Evolutionary conservation across 2,329 filamentous ascomycete genomes (phyloP).

Genomic region (Paramyrothecium roridum): DNA sequence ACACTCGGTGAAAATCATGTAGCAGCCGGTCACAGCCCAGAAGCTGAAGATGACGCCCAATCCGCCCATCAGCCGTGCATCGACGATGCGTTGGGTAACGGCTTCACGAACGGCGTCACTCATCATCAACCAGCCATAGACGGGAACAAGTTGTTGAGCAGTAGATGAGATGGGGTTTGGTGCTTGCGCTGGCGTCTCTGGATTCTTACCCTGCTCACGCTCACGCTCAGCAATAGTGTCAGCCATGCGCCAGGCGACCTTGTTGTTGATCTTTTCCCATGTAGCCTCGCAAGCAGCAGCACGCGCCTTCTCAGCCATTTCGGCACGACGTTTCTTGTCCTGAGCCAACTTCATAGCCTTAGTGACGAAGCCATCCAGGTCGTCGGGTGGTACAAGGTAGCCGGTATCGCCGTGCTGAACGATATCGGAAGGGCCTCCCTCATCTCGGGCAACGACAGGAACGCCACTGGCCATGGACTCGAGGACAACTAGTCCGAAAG

Average conservation of each 20-base stretch:
- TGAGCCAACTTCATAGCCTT: constrained; percentile 47
- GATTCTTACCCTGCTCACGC: constrained; percentile 20
- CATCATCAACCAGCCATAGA: constrained; percentile 43
- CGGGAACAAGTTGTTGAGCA: constrained; percentile 29
- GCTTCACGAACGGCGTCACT: constrained; percentile 33
- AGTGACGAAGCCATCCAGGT: constrained; percentile 55
- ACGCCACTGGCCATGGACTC: constrained; percentile 71
- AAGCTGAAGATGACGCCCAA: constrained; percentile 44
- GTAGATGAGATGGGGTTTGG: constrained; percentile 11
- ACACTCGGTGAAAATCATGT: constrained; percentile 45
- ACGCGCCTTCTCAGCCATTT: constrained; percentile 47
- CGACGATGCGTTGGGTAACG: constrained; percentile 32
- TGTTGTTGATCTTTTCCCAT: constrained; percentile 71
- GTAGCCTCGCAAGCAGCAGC: constrained; percentile 59
- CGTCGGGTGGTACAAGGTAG: constrained; percentile 57
- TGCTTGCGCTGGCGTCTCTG: constrained; percentile 5
- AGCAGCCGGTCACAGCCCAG: constrained; percentile 46
- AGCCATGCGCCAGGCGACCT: constrained; percentile 62
- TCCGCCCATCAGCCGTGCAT: constrained; percentile 41
- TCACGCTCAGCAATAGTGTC: constrained; percentile 47
- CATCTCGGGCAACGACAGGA: constrained; percentile 65
- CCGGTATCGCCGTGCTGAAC: constrained; percentile 58
- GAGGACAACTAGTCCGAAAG: constrained; percentile 67
- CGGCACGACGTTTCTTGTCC: constrained; percentile 38
- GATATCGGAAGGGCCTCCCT: constrained; percentile 68